These are phyloP conservation scores for Hansenula sp. DNA, from an alignment of 1,139 yeast species.

Conservation along the genomic window DNA sequence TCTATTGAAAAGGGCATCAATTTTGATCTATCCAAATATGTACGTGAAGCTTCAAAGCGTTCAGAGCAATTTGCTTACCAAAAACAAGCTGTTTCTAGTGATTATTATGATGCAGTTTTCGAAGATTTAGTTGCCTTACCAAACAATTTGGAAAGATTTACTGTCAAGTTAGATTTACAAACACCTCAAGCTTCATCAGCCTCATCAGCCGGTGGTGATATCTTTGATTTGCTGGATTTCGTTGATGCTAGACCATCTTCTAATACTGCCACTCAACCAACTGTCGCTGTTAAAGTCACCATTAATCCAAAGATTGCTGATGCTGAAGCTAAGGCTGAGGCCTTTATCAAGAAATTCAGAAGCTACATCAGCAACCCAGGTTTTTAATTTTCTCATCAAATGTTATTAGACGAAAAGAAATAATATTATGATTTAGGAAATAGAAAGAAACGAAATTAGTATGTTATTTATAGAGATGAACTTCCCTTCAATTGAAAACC, in stretches of 20 bases:
- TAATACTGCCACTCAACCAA: conserved; percentile 13
- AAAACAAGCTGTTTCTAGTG: conserved; percentile 39
- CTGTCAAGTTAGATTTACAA: conserved; percentile 18
- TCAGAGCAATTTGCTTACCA: conserved; percentile 41
- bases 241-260: conserved; percentile 16
- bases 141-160: conserved; percentile 55
- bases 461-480: background rate
- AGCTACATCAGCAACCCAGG: conserved; percentile 10
- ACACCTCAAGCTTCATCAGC: conserved; percentile 6
- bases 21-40: conserved; percentile 17
- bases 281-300: conserved; percentile 40
- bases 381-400: too few relatives aligned
- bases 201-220: conserved; percentile 20
- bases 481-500: too few relatives aligned
- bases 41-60: conserved; percentile 34
- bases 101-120: conserved; percentile 55
- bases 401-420: background rate
- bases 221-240: conserved; percentile 19
- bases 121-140: conserved; percentile 62
- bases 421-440: background rate
- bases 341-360: conserved; percentile 27
- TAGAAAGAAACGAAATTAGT: background rate
- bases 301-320: conserved; percentile 42
- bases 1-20: background rate
- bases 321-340: conserved; percentile 41